Percentiles rank a stretch among this genome's conserved stretches.
Conservation (phyloP, 768 basidiomycete genomes). For the Lactifluus echinatus region DNA sequence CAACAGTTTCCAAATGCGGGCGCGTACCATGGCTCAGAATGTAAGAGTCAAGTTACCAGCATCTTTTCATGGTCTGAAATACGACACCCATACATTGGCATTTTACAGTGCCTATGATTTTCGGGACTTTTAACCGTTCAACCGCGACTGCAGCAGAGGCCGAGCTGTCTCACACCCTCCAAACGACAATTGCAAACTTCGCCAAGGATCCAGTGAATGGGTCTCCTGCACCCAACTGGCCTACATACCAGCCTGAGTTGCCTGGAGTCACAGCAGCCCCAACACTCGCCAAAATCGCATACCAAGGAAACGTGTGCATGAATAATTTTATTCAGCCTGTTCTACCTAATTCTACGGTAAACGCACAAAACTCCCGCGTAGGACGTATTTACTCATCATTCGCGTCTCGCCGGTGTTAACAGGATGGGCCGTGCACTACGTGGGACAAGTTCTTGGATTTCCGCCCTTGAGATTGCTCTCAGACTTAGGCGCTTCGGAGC, state of each 20-base stretch:
- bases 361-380: neutral
- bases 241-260: neutral
- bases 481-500: too few species aligned
- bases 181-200: constrained; percentile 7
- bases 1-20: neutral
- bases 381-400: neutral
- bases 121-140: constrained; percentile 24
- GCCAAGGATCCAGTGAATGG: neutral
- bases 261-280: neutral
- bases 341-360: neutral
- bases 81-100: neutral
- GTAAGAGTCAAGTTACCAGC: neutral
- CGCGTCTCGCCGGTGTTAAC: neutral
- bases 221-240: constrained; percentile 5
- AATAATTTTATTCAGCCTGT: neutral
- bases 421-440: neutral
- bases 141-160: constrained; percentile 23
- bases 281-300: constrained; percentile 6
- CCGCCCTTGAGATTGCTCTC: neutral
- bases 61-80: too few species aligned
- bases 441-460: neutral
- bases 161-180: constrained; percentile 22
- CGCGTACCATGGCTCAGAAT: neutral
- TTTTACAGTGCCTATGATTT: constrained; percentile 21
- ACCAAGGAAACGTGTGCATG: neutral